These are phyloP conservation scores for Otatea glauca DNA, from an alignment of 176 grass and related monocot genomes.

Conservation along the genomic window DNA sequence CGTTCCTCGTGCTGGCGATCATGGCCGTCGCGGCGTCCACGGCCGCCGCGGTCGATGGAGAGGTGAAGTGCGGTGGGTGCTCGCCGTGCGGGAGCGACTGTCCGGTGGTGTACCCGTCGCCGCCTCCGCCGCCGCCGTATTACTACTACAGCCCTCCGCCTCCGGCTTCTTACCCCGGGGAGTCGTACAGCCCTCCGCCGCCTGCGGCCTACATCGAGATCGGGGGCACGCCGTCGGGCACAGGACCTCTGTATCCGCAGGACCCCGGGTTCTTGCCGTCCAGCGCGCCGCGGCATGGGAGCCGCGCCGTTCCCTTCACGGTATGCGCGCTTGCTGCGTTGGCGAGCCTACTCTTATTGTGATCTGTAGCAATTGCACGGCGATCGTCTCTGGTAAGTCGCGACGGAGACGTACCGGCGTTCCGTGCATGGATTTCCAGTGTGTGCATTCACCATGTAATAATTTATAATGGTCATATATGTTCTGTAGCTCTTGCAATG, in stretches of 20 bases:
- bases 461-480: background rate
- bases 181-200: conserved; percentile 45
- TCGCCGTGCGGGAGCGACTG: conserved; percentile 44
- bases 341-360: conserved; percentile 20
- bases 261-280: conserved; percentile 58
- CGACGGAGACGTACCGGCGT: conserved; percentile 7
- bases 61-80: conserved; percentile 58
- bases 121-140: conserved; percentile 52
- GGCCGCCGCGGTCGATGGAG: background rate
- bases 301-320: conserved; percentile 17
- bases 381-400: conserved; percentile 1
- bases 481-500: conserved; percentile 24
- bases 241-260: conserved; percentile 55
- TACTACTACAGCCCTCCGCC: conserved; percentile 69
- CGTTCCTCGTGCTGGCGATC: conserved; percentile 21
- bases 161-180: conserved; percentile 47
- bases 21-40: background rate
- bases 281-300: conserved; percentile 31
- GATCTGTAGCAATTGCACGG: conserved; percentile 4
- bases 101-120: conserved; percentile 42
- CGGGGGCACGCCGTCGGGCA: conserved; percentile 46
- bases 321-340: conserved; percentile 28
- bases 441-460: conserved; percentile 36
- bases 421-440: background rate
- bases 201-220: conserved; percentile 48